These are phyloP conservation scores for Phytophthora europaea DNA, from an alignment of 352 stramenopile species.

Conservation along the genomic window DNA sequence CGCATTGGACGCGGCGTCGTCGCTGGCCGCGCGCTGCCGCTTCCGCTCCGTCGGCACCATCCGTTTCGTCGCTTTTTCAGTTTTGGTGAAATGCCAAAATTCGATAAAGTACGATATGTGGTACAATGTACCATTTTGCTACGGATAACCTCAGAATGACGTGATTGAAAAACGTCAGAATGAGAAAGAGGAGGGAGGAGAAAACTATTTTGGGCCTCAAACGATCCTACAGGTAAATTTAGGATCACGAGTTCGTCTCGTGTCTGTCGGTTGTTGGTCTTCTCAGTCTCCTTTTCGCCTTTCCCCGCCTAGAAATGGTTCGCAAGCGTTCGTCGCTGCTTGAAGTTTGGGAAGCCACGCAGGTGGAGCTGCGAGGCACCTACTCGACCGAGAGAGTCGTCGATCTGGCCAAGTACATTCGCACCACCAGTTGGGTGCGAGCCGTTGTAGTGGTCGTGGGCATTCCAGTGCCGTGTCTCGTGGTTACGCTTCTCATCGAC, in stretches of 20 bases:
- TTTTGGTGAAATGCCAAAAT: background rate
- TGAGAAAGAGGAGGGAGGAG: background rate
- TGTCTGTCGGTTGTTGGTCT: background rate
- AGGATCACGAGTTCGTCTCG: background rate
- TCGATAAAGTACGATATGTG: background rate
- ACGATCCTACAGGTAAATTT: too few relatives aligned
- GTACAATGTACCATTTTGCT: too few relatives aligned
- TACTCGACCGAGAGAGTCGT: background rate
- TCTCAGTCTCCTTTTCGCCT: background rate
- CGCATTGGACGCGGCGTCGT: background rate
- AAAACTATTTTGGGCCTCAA: background rate
- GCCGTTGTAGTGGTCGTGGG: background rate
- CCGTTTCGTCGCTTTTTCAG: background rate
- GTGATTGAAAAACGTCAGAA: background rate
- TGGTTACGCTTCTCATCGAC: slow-evolving; percentile 6
- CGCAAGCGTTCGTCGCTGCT: slow-evolving; percentile 1
- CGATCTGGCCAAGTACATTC: slow-evolving; percentile 6
- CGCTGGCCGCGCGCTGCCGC: slow-evolving; percentile 9
- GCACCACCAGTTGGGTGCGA: background rate
- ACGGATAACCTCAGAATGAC: too few relatives aligned
- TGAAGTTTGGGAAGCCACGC: slow-evolving; percentile 4
- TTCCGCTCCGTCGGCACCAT: slow-evolving; percentile 26
- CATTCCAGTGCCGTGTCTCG: slow-evolving; percentile 5
- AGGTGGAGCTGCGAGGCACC: slow-evolving; percentile 7
- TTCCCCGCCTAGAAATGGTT: background rate